Evolutionary conservation across 1,284 basidiomycete species (phyloP).

Genomic region (Spongispora temasekensis): DNA sequence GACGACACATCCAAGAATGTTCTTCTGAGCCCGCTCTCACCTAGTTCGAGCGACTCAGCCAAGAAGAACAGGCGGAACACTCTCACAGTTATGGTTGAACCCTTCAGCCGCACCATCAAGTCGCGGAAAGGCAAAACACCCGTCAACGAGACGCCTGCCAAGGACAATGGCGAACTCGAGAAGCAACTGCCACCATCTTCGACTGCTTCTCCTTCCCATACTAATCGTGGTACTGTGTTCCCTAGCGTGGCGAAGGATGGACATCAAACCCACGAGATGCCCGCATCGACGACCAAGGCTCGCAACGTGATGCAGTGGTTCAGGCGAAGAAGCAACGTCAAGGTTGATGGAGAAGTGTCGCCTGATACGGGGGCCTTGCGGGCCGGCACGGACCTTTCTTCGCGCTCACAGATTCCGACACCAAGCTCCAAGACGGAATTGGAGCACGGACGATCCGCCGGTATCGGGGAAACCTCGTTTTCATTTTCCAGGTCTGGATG

Average conservation of each 20-base stretch:
- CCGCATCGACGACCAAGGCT: conserved; percentile 72
- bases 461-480: conserved; percentile 30
- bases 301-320: conserved; percentile 84
- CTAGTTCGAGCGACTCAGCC: conserved; percentile 31
- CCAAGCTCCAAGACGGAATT: conserved; percentile 29
- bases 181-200: conserved; percentile 35
- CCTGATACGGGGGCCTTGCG: conserved; percentile 21
- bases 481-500: conserved; percentile 36
- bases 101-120: conserved; percentile 62
- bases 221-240: conserved; percentile 27
- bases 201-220: conserved; percentile 30
- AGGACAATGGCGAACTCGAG: conserved; percentile 35
- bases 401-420: conserved; percentile 32
- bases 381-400: conserved; percentile 26
- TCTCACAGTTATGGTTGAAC: conserved; percentile 81
- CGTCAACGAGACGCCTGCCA: conserved; percentile 37
- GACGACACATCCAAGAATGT: conserved; percentile 26
- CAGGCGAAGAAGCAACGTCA: conserved; percentile 65
- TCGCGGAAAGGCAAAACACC: conserved; percentile 45
- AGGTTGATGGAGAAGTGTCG: conserved; percentile 41
- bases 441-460: conserved; percentile 31
- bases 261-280: conserved; percentile 42
- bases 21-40: conserved; percentile 38
- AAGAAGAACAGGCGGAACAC: conserved; percentile 76
- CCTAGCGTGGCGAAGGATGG: conserved; percentile 30